Evolutionary conservation across 441 rosid species (phyloP), one percentile per base, ranked within the genome.

Genomic region (Erodium texanum): DNA sequence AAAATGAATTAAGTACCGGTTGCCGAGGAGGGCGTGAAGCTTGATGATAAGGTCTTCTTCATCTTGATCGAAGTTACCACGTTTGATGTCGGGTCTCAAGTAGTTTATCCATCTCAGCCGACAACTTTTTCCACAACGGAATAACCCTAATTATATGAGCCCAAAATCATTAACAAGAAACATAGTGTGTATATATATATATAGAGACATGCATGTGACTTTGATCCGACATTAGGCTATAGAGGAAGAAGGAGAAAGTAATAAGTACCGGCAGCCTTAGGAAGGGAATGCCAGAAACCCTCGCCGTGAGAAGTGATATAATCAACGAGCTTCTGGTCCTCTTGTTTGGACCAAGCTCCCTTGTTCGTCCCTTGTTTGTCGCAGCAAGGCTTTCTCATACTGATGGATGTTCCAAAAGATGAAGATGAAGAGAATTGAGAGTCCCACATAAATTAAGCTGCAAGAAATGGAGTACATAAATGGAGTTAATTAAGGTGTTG

Each of bases 21-120:
- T 82, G 76, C 85, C 85, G 12, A 82, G 82, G 45, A 82, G 85
- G 62, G 85, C 85, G 64, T 82, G 85, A 16, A 82, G 79, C 71
- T 79, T 82, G 29, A 82, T 75, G 65, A 82, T 79, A 29, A 82
- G 85, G 32, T 82, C 85, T 45, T 82, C 82, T 70, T 82, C 85
- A 65, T 79, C 85, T 18, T 71, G 76, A 27, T 23, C 74, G 66
- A 82, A 82, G 48, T 77, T 79, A 29, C 82, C 82, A 0, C 82
- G 73, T 71, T 81, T 81, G 48, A 81, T 73, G 36, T 81, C 81
- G 0, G 85, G 85, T 20, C 79, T 73, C 3, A 82, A 78, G 69
- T 81, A 78, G n/a, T n/a, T n/a, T n/a, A n/a, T n/a, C n/a, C n/a
- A n/a, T n/a, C n/a, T n/a, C n/a, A n/a, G n/a, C n/a, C 85, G 67